Evolutionary conservation across 2,329 filamentous ascomycete species (phyloP).

Genomic region (Verticillium longisporum): DNA sequence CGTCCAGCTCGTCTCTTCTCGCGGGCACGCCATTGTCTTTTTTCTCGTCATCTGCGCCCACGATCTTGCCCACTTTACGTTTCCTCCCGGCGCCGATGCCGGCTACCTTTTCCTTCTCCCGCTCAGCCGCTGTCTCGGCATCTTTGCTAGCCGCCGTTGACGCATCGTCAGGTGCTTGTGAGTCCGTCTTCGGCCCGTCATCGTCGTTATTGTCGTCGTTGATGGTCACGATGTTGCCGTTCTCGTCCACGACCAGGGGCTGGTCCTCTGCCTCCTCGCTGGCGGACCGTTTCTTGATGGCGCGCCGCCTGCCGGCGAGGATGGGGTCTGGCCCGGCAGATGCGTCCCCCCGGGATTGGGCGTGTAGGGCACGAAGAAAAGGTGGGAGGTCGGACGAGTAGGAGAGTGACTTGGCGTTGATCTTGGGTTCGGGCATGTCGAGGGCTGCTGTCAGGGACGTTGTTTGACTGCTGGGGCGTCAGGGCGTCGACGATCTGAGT

Average conservation of each 20-base stretch:
- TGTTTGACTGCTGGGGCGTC: too few relatives aligned
- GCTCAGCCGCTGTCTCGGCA: slow-evolving; percentile 5
- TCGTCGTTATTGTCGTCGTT: slow-evolving; percentile 24
- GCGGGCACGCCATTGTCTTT: background rate
- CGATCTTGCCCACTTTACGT: slow-evolving; percentile 45
- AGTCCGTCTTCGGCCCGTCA: slow-evolving; percentile 15
- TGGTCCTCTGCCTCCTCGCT: slow-evolving; percentile 71
- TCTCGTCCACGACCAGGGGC: slow-evolving; percentile 68
- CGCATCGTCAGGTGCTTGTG: slow-evolving; percentile 16
- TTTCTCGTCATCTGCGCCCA: slow-evolving; percentile 26
- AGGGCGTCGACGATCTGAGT: too few relatives aligned
- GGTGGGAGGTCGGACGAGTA: slow-evolving; percentile 56
- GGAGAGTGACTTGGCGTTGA: slow-evolving; percentile 63
- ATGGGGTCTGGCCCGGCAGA: slow-evolving; percentile 45
- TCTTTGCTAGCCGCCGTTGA: slow-evolving; percentile 10
- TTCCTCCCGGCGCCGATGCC: slow-evolving; percentile 42
- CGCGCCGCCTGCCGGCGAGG: slow-evolving; percentile 41
- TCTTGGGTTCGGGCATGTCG: slow-evolving; percentile 45
- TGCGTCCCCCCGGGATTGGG: slow-evolving; percentile 40
- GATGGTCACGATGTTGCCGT: slow-evolving; percentile 55
- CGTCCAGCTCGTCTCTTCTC: slow-evolving; percentile 2
- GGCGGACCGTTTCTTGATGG: slow-evolving; percentile 46
- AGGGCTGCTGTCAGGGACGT: background rate
- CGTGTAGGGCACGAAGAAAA: slow-evolving; percentile 52
- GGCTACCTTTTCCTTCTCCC: slow-evolving; percentile 27